Evolutionary conservation across 345 rosid genomes (phyloP).

Genomic region (Citropsis articulata): DNA sequence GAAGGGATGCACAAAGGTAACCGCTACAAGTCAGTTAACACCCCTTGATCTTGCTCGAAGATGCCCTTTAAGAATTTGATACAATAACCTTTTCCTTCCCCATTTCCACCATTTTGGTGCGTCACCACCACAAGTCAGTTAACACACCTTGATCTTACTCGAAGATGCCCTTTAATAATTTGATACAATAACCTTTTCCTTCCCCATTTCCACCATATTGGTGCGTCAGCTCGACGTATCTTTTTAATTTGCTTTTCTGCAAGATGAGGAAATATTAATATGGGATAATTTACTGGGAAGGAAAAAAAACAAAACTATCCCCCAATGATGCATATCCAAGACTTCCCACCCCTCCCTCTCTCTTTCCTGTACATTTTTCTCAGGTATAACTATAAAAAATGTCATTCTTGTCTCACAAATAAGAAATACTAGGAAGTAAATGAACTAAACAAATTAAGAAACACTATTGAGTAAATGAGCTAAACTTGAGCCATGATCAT

Average conservation of each 20-base stretch:
- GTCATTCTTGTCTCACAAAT: neutral
- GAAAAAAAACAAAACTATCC: neutral
- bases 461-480: neutral
- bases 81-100: constrained; percentile 67
- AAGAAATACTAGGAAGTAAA: neutral
- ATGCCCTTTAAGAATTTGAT: constrained; percentile 44
- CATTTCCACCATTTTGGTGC: constrained; percentile 56
- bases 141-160: constrained; percentile 23
- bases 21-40: constrained; percentile 2
- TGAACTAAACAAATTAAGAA: neutral
- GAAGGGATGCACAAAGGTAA: neutral
- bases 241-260: constrained; percentile 55
- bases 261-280: neutral
- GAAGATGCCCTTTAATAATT: constrained; percentile 42
- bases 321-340: neutral
- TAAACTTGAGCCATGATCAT: neutral
- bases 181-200: constrained; percentile 58
- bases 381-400: neutral
- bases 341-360: neutral
- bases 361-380: neutral
- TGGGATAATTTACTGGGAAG: neutral
- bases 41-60: constrained; percentile 30
- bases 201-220: constrained; percentile 80
- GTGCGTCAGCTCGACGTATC: constrained; percentile 42
- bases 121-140: no score